Conservation (phyloP, 2,329 filamentous ascomycete genomes). For the Stagonosporopsis rhizophila region DNA sequence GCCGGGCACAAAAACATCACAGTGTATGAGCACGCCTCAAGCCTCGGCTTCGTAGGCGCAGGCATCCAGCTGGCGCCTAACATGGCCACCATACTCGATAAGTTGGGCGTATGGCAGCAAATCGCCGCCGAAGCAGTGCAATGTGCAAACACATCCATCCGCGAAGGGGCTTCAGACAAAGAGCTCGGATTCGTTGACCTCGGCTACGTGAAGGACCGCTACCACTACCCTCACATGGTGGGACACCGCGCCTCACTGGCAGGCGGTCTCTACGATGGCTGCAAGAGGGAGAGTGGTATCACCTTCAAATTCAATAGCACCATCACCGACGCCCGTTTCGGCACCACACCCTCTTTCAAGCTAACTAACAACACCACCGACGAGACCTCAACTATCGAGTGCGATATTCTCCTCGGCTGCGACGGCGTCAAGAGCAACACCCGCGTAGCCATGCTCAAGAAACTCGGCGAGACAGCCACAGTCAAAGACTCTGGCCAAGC, state of each 20-base stretch:
- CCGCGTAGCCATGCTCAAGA: slow-evolving; percentile 61
- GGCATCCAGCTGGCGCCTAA: slow-evolving; percentile 87
- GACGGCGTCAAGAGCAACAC: slow-evolving; percentile 60
- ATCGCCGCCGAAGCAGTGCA: slow-evolving; percentile 76
- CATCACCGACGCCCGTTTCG: slow-evolving; percentile 63
- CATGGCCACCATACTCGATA: slow-evolving; percentile 77
- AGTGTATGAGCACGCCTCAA: slow-evolving; percentile 75
- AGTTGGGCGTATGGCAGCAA: slow-evolving; percentile 73
- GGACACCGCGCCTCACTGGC: slow-evolving; percentile 78
- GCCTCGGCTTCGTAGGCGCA: slow-evolving; percentile 81
- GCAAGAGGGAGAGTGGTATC: slow-evolving; percentile 66
- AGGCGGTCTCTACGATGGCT: slow-evolving; percentile 73
- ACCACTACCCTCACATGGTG: slow-evolving; percentile 80
- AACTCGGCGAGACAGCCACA: slow-evolving; percentile 59
- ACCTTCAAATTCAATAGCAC: slow-evolving; percentile 71
- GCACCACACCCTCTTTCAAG: slow-evolving; percentile 66
- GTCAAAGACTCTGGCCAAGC: slow-evolving; percentile 76
- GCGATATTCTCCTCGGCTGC: slow-evolving; percentile 55
- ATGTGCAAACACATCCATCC: slow-evolving; percentile 74
- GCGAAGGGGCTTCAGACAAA: slow-evolving; percentile 71
- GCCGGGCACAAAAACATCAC: slow-evolving; percentile 76
- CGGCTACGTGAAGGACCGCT: slow-evolving; percentile 69
- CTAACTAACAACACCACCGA: slow-evolving; percentile 63
- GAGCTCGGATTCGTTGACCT: slow-evolving; percentile 77
- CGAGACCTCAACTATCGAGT: slow-evolving; percentile 61